Base-by-base conservation (phyloP, 352 stramenopile genomes). In the Ophiocytium majus region DNA sequence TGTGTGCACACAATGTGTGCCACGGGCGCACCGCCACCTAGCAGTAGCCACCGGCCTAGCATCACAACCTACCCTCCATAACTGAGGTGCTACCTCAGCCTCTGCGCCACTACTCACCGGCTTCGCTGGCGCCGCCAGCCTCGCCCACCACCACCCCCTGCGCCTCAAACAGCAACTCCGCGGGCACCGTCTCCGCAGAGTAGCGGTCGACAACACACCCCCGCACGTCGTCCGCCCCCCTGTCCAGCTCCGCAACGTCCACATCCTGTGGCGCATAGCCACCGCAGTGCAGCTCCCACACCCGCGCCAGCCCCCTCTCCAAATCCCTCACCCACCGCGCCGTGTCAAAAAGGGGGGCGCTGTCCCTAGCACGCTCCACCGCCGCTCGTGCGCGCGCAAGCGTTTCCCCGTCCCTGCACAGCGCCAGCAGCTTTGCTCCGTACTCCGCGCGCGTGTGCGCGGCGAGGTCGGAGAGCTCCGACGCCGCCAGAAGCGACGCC, bases 401-500 rank as follows among this genome's bases (percentile, higher is more conserved):
- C 35, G 32, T 23, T 23, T 81, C 76, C 64, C 75, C 80, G 76
- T 87, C 57, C 43, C 43, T 14, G 35, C 66, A 78, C 83, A 87
- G 33, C 14, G 35, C 64, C 35, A 36, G 17, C 78, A 87, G 66
- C 0, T 84, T 37, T 23, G 17, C 34, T 9, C 34, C 66, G 83
- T 87, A 87, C 14, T 85, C 83, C 83, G 64, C 79, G 35, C 82
- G 34, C 14, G 64, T 82, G 37, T 85, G 86, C 0, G 92, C 92
- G 80, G 97, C 93, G 17, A 97, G 87, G 63, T 97, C 92, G 17
- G 86, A 86, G 75, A 97, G 89, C 71, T 94, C 93, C 5, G 92
- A 92, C 0, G 92, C 91, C 5, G 91, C 91, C 19, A 97, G 84
- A n/a, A 98, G 86, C 89, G 92, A 96, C 17, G 93, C 94, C 17